Evolutionary conservation across 148 eudicot genomes (phyloP), one percentile per base, ranked within the genome.

Genomic region (Hydrangea macrophylla): DNA sequence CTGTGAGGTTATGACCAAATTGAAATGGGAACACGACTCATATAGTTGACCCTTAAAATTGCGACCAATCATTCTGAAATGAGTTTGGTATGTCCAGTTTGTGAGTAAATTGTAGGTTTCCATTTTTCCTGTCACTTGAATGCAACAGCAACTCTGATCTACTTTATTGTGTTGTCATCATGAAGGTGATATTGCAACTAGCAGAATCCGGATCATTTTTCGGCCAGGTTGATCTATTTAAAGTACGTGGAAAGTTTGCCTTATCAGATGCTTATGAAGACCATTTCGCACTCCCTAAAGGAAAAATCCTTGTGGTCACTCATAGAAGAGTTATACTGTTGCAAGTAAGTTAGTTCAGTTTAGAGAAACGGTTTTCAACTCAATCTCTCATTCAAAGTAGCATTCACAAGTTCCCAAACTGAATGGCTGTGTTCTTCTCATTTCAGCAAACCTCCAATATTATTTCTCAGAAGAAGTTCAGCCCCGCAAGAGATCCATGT

Each of bases 231-330:
- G 98, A 94, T 79, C 78, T 94, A 71, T 94, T 94, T 67, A 94
- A 88, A 86, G 97, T 90, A 20, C 97, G 98, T 65, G 98, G 89
- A 25, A 94, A 94, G 76, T 94, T 94, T 74, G 98, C 97, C 64
- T 77, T 90, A 28, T 85, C 98, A 58, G 98, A 94, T 78, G 98
- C 98, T 51, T 94, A 94, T 61, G 98, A 94, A 81, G 89, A 86
- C 71, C 98, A 94, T 76, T 86, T 88, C 68, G 68, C 79, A 68
- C 90, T 94, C 66, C 98, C 97, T 23, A 94, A 94, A 79, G 90
- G 89, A 65, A 88, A 79, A 74, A 64, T 85, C 55, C 78, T 94
- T 59, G 24, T 94, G 53, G 86, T 94, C 58, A 94, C 97, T 56
- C 97, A 94, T 69, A 90, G 97, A 63, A 82, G 98, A 79, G 86